Base-by-base conservation (phyloP, 2,329 filamentous ascomycete genomes). In the Cordyceps tenuipes region DNA sequence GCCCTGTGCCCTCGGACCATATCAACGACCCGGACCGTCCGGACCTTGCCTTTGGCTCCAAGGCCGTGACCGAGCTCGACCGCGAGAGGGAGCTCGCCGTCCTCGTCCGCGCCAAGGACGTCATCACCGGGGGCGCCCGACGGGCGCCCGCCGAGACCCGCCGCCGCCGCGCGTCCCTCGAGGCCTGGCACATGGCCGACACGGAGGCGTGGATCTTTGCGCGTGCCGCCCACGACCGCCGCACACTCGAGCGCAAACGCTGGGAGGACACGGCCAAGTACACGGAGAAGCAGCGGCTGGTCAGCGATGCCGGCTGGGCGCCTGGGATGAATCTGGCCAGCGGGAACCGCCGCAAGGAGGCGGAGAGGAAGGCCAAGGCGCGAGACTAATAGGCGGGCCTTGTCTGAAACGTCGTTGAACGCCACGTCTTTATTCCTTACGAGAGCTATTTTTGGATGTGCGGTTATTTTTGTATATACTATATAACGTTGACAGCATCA, bases 161-260 rank as follows among this genome's bases (percentile, higher is more conserved):
- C 53, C 63, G 83, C n/a, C 77, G 78, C 7, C 39, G 39, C 17
- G 72, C 77, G 23, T 83, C 81, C 6, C 74, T 84, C n/a, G 84
- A 87, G 69, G 81, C 82, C 12, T 87, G 84, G 84, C 86, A 84
- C 68, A 69, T 91, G 64, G 87, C 84, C 0, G 89, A 93, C 67
- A 86, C 85, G 1, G 89, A 93, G 72, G 84, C 85, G 1, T 93
- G 89, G 89, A 83, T 82, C 67, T 92, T 92, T 68, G 80, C 85
- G 5, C 76, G 85, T 43, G 88, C 89, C 0, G 90, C 82, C 64
- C 75, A 85, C 55, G 87, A 87, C 19, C 75, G 88, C 43, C 76
- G 81, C 47, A 74, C 78, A 29, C 76, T 87, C 50, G 88, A 91
- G 76, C 76, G 87, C 60, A 70, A 77, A 65, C 77, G 81, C 66